Base-by-base conservation (phyloP, 768 basidiomycete species). In the Hortiboletus flavorubellus region DNA sequence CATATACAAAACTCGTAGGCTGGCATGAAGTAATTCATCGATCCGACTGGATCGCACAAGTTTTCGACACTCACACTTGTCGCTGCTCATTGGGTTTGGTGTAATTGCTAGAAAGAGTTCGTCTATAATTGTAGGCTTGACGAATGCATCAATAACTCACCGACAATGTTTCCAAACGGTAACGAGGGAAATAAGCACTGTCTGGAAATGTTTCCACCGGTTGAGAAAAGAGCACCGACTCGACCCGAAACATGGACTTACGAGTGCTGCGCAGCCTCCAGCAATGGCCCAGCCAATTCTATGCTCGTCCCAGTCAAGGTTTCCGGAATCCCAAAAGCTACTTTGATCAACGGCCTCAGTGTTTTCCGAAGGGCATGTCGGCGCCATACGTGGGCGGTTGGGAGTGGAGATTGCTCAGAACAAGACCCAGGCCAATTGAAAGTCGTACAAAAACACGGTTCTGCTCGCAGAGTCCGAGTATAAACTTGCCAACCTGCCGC, bases 1-100 rank as follows among this genome's bases (percentile, higher is more conserved):
- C 90, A 93, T 89, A 62, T 90, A 91, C 59, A 93, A 65, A 44
- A 93, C 83, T 54, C 91, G 84, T n/a, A 91, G 62, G 54, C 87
- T 90, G 64, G 12, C 29, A 47, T 33, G 15, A 38, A 39, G n/a
- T 8, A 34, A 18, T 39, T 46, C 26, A 39, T 53, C 35, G 47
- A 35, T 41, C 31, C 11, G 12, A 43, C 49, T 39, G 18, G 10
- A 46, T 45, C 39, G 18, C 30, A 3, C 33, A 46, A 38, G 34
- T 43, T 23, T 26, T 46, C 40, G 41, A 45, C 3, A 72, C 80
- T 63, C 64, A 89, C 91, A 92, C 82, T 72, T 93, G 91, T 49
- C 89, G 84, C 68, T 93, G 91, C 67, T 93, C 84, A 39, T 72
- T 69, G 8, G 76, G 87, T 44, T 84, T 85, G 39, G 77, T 85